A percentile compares a stretch with the other conserved stretches of the same genome.
phyloP scores from a whole-genome alignment of 306 rosid genomes.

The Astragalus glycyphyllos region DNA sequence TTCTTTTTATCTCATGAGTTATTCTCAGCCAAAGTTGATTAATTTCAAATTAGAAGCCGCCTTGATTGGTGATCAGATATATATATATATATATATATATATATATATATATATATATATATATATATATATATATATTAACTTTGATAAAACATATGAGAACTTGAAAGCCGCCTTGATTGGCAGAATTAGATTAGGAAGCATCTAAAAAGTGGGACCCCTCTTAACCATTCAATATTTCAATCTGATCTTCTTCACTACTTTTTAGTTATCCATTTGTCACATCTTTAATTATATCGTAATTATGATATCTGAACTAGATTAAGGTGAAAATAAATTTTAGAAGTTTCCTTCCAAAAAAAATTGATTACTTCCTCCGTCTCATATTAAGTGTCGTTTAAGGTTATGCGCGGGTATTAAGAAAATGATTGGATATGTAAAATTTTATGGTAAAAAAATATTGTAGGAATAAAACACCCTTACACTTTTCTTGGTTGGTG shows the following conservation, averaged over 20 bases:
- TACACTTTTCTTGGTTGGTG: too few species aligned
- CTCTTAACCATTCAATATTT: conserved; percentile 35
- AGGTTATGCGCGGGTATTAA: too few species aligned
- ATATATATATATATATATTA: too few species aligned
- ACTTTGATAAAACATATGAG: too few species aligned
- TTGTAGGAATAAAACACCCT: too few species aligned
- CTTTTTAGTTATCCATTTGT: conserved; percentile 31
- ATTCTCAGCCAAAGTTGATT: conserved; percentile 35
- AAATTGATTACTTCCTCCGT: too few species aligned
- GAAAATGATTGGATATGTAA: too few species aligned
- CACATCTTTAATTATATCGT: conserved; percentile 22
- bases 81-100: too few species aligned
- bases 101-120: too few species aligned
- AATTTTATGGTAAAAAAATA: too few species aligned
- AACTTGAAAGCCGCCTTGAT: conserved; percentile 49
- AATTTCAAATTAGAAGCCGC: conserved; percentile 42
- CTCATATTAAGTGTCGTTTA: too few species aligned
- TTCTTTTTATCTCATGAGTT: conserved; percentile 24
- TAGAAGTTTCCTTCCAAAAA: not conserved
- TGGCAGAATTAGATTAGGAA: conserved; percentile 34
- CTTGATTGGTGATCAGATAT: conserved; percentile 30
- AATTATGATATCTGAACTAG: conserved; percentile 38
- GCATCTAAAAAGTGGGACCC: conserved; percentile 3
- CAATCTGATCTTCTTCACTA: conserved; percentile 38
- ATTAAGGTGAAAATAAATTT: not conserved